Evolutionary conservation across 2,329 filamentous ascomycete species (phyloP), one percentile per base, ranked within the genome.

Genomic region (Colletotrichum tabaci): DNA sequence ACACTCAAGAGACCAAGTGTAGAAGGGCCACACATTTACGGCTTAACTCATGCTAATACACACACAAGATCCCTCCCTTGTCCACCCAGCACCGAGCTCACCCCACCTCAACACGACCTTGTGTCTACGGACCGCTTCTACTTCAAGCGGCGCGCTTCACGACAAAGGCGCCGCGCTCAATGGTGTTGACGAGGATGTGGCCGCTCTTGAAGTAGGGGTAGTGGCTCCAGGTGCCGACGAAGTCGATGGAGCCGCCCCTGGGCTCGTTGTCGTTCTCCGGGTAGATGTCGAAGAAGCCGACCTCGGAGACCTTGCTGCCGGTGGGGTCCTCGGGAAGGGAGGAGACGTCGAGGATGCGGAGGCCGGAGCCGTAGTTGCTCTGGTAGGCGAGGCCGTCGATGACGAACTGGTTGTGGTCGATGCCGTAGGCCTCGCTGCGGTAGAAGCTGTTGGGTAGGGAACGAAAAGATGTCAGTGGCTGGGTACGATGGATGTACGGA

Each of bases 351-450:
- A 80, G 71, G n/a, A 82, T 75, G 61, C 79, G 80, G 23, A 86
- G 75, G 12, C 85, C 85, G 21, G 80, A 75, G 16, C 79, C 82
- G 73, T 86, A 87, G 77, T 85, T 84, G 74, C 81, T 81, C 77
- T 87, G 85, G 76, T 84, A 85, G 18, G 76, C 73, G 38, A 82
- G 78, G 12, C 83, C 83, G 63, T 85, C 76, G n/a, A 79, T 75
- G 72, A 85, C 77, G 66, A 82, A 85, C 74, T 84, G 82, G 77
- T 85, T 85, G 77, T 85, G 83, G 73, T 85, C 83, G 67, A 84
- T 82, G 2, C 80, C 78, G 26, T 72, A 76, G 61, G 38, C 79
- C 75, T 52, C 77, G 42, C 78, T 77, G 75, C 82, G 81, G 77
- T 81, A 85, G 8, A 56, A 56, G 16, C 52, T 55, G 21, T 21